These are phyloP conservation scores for Marasmius sp. DNA, from an alignment of 1,284 basidiomycete species.

Conservation along the genomic window DNA sequence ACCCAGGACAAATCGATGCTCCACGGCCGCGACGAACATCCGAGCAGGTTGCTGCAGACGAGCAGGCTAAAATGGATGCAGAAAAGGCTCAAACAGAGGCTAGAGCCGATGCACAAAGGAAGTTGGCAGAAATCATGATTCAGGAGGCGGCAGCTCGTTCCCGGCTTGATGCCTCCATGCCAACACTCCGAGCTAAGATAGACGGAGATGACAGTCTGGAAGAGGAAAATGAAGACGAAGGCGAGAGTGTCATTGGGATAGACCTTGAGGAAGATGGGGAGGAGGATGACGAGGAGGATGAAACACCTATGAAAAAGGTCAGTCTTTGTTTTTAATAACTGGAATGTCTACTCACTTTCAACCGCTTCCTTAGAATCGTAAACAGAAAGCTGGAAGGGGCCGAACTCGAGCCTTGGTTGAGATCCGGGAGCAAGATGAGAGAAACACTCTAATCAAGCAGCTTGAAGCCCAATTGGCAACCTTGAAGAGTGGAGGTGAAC, in stretches of 20 bases:
- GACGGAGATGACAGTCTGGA: background rate
- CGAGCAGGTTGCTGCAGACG: constrained; percentile 5
- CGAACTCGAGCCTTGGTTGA: too few relatives aligned
- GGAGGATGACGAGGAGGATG: background rate
- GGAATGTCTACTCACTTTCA: too few relatives aligned
- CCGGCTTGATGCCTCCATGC: background rate
- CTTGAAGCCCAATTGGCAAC: too few relatives aligned
- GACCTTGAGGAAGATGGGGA: constrained; percentile 6
- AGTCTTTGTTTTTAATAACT: too few relatives aligned
- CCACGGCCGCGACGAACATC: background rate
- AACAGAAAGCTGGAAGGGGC: too few relatives aligned
- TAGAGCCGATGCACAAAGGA: background rate
- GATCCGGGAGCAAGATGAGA: too few relatives aligned
- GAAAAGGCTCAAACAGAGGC: too few relatives aligned
- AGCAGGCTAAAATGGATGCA: too few relatives aligned
- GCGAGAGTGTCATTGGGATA: constrained; percentile 7
- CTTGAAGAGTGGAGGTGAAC: too few relatives aligned
- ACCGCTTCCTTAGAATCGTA: too few relatives aligned
- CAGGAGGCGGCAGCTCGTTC: background rate
- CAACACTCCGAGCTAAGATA: constrained; percentile 5
- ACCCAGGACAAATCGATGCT: background rate
- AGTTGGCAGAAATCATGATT: constrained; percentile 2
- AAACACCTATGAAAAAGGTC: too few relatives aligned
- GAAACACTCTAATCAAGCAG: too few relatives aligned
- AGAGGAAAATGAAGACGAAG: constrained; percentile 10